These are phyloP conservation scores for Erysimum cheiranthoides DNA, from an alignment of 345 rosid species.

Conservation along the genomic window DNA sequence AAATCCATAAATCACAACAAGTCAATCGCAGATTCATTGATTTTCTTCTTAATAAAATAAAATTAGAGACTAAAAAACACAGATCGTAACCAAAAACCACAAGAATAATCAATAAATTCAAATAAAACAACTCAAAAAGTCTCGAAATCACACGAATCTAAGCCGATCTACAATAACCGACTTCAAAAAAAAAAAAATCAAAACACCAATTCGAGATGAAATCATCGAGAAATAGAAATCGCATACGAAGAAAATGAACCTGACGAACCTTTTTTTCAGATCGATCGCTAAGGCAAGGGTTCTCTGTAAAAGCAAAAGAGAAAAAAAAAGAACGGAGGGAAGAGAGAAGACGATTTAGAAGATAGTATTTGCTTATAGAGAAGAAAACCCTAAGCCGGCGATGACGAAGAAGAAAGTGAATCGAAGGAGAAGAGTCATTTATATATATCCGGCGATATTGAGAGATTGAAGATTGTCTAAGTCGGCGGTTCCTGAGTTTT, in stretches of 20 bases:
- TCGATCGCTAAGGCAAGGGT: slow-evolving; percentile 51
- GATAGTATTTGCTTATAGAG: slow-evolving; percentile 29
- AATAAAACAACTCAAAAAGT: slow-evolving; percentile 1
- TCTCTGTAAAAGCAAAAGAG: slow-evolving; percentile 30
- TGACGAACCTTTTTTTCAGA: slow-evolving; percentile 36
- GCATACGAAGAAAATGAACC: neutral
- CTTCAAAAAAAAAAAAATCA: neutral
- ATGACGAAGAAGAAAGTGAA: slow-evolving; percentile 40
- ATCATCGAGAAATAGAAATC: neutral
- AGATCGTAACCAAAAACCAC: slow-evolving; percentile 26
- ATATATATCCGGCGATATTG: slow-evolving; percentile 32
- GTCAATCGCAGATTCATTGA: slow-evolving; percentile 18
- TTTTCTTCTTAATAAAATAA: neutral
- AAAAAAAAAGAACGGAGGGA: neutral
- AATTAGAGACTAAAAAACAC: slow-evolving; percentile 5
- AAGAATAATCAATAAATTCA: slow-evolving; percentile 15
- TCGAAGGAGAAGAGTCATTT: slow-evolving; percentile 34
- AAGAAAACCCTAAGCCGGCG: slow-evolving; percentile 53
- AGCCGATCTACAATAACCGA: slow-evolving; percentile 40
- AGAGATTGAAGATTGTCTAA: slow-evolving; percentile 18
- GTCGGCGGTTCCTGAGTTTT: slow-evolving; percentile 45
- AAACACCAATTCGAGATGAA: neutral
- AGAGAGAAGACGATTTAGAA: neutral
- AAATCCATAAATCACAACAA: slow-evolving; percentile 13
- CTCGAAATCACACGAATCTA: slow-evolving; percentile 40